A percentile compares a stretch with the other conserved stretches of the same genome.
These are phyloP conservation scores for Stemphylium beticola DNA, from an alignment of 2,329 filamentous ascomycete species.

Conservation along the genomic window DNA sequence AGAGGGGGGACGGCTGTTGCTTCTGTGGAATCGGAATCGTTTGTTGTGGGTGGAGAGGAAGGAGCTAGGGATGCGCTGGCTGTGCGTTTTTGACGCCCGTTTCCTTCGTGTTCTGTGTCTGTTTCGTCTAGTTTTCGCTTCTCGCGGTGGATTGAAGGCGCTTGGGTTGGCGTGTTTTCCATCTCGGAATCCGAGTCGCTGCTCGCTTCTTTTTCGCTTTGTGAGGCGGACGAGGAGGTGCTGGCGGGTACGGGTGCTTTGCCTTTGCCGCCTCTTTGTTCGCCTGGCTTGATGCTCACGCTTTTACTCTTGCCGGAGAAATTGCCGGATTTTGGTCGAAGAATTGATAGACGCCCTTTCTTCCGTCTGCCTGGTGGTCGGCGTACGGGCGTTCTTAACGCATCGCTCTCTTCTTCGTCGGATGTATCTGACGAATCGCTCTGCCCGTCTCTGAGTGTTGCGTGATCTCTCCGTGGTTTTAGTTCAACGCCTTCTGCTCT, in stretches of 20 bases:
- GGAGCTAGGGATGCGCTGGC: slow-evolving; percentile 28
- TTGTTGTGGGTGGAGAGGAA: slow-evolving; percentile 28
- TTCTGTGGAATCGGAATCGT: slow-evolving; percentile 22
- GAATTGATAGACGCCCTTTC: slow-evolving; percentile 42
- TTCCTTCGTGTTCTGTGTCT: slow-evolving; percentile 21
- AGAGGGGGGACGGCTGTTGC: slow-evolving; percentile 21
- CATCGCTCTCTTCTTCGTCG: slow-evolving; percentile 26
- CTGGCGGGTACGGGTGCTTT: slow-evolving; percentile 28
- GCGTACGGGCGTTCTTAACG: slow-evolving; percentile 29
- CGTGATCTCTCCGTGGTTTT: slow-evolving; percentile 37
- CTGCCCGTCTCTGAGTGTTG: slow-evolving; percentile 28
- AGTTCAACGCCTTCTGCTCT: slow-evolving; percentile 40
- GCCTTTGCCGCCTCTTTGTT: slow-evolving; percentile 32
- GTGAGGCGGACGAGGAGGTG: slow-evolving; percentile 19
- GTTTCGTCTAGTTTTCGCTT: slow-evolving; percentile 38
- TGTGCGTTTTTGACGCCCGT: slow-evolving; percentile 37
- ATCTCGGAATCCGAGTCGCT: slow-evolving; percentile 32
- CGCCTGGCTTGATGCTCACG: slow-evolving; percentile 6
- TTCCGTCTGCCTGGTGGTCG: slow-evolving; percentile 25
- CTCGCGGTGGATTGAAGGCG: slow-evolving; percentile 27
- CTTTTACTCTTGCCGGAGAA: slow-evolving; percentile 45
- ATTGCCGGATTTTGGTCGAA: slow-evolving; percentile 45
- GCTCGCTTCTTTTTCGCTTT: slow-evolving; percentile 14
- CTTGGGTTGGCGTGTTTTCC: slow-evolving; percentile 38
- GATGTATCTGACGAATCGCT: slow-evolving; percentile 33